Evolutionary conservation across 257 asterid species (phyloP).

Genomic region (Lithospermum erythrorhizon): DNA sequence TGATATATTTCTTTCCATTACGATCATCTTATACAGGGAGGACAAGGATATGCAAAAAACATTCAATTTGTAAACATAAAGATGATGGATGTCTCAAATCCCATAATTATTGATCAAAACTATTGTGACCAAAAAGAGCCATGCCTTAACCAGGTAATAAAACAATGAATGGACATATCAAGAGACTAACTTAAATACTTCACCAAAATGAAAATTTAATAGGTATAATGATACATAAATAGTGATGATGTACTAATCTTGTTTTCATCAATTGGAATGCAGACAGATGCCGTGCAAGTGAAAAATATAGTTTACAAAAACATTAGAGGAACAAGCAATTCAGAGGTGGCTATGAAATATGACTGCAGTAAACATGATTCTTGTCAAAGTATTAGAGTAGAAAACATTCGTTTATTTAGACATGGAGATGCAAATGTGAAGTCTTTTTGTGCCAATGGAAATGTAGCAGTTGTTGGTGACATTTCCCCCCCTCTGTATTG

Average conservation of each 20-base stretch:
- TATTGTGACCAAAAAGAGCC: slow-evolving; percentile 55
- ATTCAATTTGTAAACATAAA: slow-evolving; percentile 44
- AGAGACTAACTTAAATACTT: neutral
- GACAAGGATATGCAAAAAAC: slow-evolving; percentile 61
- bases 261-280: slow-evolving; percentile 5
- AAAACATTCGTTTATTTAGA: slow-evolving; percentile 35
- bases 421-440: slow-evolving; percentile 8
- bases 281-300: slow-evolving; percentile 70
- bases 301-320: slow-evolving; percentile 57
- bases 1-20: neutral
- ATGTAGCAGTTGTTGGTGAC: slow-evolving; percentile 9
- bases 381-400: slow-evolving; percentile 43
- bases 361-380: slow-evolving; percentile 57
- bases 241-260: neutral
- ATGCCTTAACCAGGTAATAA: slow-evolving; percentile 61
- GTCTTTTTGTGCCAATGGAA: slow-evolving; percentile 22
- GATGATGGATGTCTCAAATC: slow-evolving; percentile 83
- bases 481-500: slow-evolving; percentile 2
- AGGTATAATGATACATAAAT: neutral
- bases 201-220: too few relatives aligned
- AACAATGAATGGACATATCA: neutral
- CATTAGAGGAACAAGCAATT: slow-evolving; percentile 61
- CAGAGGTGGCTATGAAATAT: slow-evolving; percentile 49
- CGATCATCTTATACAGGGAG: slow-evolving; percentile 39
- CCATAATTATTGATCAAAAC: slow-evolving; percentile 74